Evolutionary conservation across 768 basidiomycete species (phyloP), one percentile per base, ranked within the genome.

Genomic region (Tulasnella sp.): DNA sequence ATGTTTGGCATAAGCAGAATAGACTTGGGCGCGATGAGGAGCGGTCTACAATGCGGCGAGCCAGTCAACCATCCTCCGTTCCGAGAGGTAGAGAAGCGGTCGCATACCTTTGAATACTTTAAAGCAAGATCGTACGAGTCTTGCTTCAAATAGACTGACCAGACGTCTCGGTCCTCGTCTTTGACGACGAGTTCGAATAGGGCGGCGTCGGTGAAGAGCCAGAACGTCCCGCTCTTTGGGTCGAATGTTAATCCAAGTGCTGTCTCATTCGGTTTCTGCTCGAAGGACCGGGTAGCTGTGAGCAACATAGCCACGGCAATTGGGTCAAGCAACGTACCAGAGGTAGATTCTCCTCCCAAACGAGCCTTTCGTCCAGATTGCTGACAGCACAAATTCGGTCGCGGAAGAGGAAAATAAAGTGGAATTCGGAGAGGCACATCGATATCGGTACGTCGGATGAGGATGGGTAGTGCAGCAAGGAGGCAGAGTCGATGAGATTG

Each of bases 111-210:
- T 34, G 95, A 90, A 85, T 94, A 94, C 79, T 89, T 88, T 77
- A 97, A 85, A 0, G 97, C 95, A 0, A 89, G 85, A n/a, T 94
- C 93, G 82, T 91, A 96, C 76, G 92, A 89, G 2, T 89, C 90
- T 82, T 93, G 91, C 76, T 92, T 90, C 12, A 98, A 88, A 85
- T 94, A 95, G 77, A 96, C 92, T 83, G 91, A 91, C 98, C 98
- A 99, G 10, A 99, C 92, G 84, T 98, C 94, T 16, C 97, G 90
- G 83, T 94, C 94, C 86, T 99, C 98, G 82, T 97, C 95, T 10
- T 88, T 88, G 16, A 94, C 88, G 8, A 92, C 90, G 36, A 99
- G 86, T 83, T 99, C 98, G 82, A 94, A 96, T 27, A 99, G 88
- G 0, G 94, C 93, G 80, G 92, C 91, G 81, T 94, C 92, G 0